These are phyloP conservation scores for Triticum aestivum DNA, from an alignment of 176 grass and related monocot species.

Conservation along the genomic window DNA sequence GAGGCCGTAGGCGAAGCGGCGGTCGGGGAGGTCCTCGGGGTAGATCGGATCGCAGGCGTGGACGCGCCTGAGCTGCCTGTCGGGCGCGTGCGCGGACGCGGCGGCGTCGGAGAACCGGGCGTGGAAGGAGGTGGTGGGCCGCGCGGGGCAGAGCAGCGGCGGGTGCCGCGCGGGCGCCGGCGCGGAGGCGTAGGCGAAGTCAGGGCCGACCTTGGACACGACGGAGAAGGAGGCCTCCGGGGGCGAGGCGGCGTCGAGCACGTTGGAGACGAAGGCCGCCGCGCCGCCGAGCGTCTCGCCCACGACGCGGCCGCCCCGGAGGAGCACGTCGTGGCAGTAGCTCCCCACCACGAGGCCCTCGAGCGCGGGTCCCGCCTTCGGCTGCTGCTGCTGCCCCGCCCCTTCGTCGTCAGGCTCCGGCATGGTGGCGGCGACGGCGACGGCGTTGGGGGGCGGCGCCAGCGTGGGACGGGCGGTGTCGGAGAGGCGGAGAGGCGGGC, in stretches of 20 bases:
- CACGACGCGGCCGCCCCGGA: constrained; percentile 53
- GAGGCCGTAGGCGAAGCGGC: constrained; percentile 69
- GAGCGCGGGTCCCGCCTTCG: neutral
- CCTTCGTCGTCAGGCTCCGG: constrained; percentile 11
- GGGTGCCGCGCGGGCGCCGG: constrained; percentile 38
- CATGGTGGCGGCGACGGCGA: neutral
- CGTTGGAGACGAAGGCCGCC: constrained; percentile 82
- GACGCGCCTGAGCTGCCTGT: constrained; percentile 67
- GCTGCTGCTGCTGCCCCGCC: neutral
- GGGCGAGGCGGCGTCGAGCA: constrained; percentile 69
- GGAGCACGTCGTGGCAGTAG: constrained; percentile 98
- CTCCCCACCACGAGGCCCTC: constrained; percentile 70
- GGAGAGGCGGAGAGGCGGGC: neutral
- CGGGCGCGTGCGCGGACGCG: constrained; percentile 46
- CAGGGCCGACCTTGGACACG: constrained; percentile 73
- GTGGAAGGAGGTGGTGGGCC: constrained; percentile 78
- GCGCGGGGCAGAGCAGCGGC: constrained; percentile 30
- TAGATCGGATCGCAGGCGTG: constrained; percentile 73
- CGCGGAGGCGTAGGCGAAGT: constrained; percentile 62
- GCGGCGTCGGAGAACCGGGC: constrained; percentile 57
- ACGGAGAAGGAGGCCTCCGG: constrained; percentile 32
- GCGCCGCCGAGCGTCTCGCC: constrained; percentile 87
- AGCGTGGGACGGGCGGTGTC: neutral
- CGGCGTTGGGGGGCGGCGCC: constrained; percentile 14
- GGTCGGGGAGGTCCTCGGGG: constrained; percentile 55